Conservation (phyloP, 2,329 filamentous ascomycete genomes). For the Monosporascus sp. region DNA sequence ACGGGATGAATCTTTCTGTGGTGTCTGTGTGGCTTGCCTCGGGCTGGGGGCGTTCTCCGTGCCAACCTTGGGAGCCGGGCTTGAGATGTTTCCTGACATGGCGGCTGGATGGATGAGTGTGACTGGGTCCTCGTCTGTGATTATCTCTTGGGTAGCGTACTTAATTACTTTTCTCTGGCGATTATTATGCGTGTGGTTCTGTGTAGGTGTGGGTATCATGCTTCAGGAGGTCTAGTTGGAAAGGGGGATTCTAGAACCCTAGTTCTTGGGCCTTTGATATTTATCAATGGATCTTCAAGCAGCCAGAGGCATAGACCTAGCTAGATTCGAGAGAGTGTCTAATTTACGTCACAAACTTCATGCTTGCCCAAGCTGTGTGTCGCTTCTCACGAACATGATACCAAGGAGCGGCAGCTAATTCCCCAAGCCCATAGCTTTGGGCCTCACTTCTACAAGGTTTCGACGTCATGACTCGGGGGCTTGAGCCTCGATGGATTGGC, state of each 20-base stretch:
- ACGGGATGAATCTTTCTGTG: neutral
- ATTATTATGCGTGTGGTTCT: conserved; percentile 5
- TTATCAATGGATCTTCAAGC: conserved; percentile 12
- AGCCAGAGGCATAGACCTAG: neutral
- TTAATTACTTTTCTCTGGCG: conserved; percentile 11
- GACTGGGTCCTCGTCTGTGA: conserved; percentile 19
- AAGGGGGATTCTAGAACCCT: neutral
- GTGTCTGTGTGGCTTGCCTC: neutral
- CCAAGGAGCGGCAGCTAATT: neutral
- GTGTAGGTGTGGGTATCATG: conserved; percentile 10
- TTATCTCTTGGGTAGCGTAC: conserved; percentile 12
- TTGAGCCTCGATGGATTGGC: conserved; percentile 3
- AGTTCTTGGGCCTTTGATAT: conserved; percentile 4
- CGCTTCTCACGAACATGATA: neutral
- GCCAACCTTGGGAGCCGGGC: conserved; percentile 10
- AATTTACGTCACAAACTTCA: conserved; percentile 22
- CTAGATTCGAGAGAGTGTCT: neutral
- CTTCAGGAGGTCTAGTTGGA: conserved; percentile 9
- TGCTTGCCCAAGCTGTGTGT: neutral
- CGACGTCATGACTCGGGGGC: conserved; percentile 23
- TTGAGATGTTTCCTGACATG: conserved; percentile 20
- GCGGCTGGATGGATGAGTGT: conserved; percentile 22
- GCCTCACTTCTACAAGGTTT: conserved; percentile 12
- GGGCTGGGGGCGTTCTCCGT: conserved; percentile 7
- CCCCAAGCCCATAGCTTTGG: conserved; percentile 1